Evolutionary conservation across 805 yeast genomes (phyloP), one percentile per base, ranked within the genome.

Genomic region (Suhomyces vadensis): DNA sequence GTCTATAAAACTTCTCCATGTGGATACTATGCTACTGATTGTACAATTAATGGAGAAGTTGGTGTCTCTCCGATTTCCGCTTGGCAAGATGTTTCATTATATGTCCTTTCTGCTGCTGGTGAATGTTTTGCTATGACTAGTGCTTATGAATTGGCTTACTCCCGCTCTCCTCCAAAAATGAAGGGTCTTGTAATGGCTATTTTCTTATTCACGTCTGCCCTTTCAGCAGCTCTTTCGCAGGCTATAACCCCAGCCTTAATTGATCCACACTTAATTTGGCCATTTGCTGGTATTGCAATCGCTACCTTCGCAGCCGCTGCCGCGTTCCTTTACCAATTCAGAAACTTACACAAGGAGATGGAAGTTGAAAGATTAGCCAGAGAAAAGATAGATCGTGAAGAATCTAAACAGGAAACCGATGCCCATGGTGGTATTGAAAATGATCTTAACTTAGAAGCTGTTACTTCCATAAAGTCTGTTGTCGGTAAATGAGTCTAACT

Each of bases 81-180:
- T 3, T 65, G 71, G 67, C 47, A 51, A 35, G 61, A 56, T 21
- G 55, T 54, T 7, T 43, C 49, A n/a, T 44, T 54, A 36, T 75
- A 67, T 50, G 56, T 69, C n/a, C 57, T 77, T 39, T 70, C 71
- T 27, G 82, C 82, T 14, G 65, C 69, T 7, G 77, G 80, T 39
- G 82, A 78, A 56, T 76, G 81, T 57, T 77, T 76, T 52, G 74
- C 79, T 9, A 69, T 60, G 42, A 70, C 72, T 22, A 76, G 81
- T 10, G 79, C 74, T 25, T 78, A 77, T 52, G 81, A 78, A 56
- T 61, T 77, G 45, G 82, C 83, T 0, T 78, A 77, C 57, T 69
- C 79, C 2, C 64, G 76, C 55, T 65, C 81, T 5, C 80, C 82
- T 24, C 71, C 65, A 6, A 63, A 68, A 31, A 71, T 77, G 77